A percentile compares a stretch with the other conserved stretches of the same genome.
Evolutionary conservation across 371 early-diverging fungal species (phyloP).

Genomic region (Rhizopus arrhizus): DNA sequence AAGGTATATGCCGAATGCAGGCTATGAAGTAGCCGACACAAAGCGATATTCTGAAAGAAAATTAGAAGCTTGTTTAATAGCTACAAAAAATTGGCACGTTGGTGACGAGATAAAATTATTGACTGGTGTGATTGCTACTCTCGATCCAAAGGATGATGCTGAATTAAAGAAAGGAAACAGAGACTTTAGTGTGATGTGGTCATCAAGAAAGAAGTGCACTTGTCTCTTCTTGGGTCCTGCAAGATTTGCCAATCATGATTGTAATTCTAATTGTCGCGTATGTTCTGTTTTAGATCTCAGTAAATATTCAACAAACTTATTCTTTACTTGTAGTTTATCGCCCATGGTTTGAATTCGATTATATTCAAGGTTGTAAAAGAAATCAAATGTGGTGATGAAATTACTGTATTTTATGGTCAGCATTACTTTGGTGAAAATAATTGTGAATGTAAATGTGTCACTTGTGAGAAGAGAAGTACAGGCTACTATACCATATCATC

Average conservation of each 20-base stretch:
- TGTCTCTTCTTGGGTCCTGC: conserved; percentile 94
- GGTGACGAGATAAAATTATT: conserved; percentile 82
- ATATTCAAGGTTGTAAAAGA: conserved; percentile 77
- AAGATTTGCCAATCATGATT: conserved; percentile 95
- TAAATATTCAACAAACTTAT: too few species aligned
- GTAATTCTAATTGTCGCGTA: conserved; percentile 82
- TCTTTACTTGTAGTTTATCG: conserved; percentile 58
- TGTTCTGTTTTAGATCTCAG: background rate
- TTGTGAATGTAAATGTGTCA: conserved; percentile 86
- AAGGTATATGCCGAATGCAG: conserved; percentile 85
- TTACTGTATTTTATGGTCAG: conserved; percentile 84
- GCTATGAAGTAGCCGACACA: conserved; percentile 80
- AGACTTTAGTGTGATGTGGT: conserved; percentile 91
- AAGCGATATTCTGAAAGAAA: conserved; percentile 74
- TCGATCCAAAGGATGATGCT: conserved; percentile 73
- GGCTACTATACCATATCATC: conserved; percentile 23
- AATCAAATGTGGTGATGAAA: conserved; percentile 84
- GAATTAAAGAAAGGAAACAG: conserved; percentile 63
- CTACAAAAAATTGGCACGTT: conserved; percentile 71
- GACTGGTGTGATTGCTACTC: conserved; percentile 74
- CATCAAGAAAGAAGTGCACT: conserved; percentile 67
- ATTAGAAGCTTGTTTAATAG: conserved; percentile 82
- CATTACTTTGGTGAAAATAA: conserved; percentile 90
- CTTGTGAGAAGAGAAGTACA: conserved; percentile 72
- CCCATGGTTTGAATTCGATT: conserved; percentile 64